Evolutionary conservation across 768 basidiomycete genomes (phyloP), one percentile per base, ranked within the genome.

Genomic region (Asterophora lycoperdoides): DNA sequence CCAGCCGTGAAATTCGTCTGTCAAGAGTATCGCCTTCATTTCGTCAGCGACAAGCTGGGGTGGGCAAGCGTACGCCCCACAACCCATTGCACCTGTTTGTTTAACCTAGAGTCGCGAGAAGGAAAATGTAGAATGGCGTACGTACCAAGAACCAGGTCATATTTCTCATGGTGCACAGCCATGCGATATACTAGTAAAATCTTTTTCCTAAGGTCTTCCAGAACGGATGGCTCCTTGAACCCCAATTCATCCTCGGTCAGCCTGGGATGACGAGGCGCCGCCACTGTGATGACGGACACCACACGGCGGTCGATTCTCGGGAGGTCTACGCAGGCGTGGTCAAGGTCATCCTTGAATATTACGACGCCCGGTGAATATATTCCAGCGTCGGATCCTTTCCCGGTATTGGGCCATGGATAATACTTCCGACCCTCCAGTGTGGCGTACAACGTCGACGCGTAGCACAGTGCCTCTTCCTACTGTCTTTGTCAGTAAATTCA

Each of bases 401-500:
- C 75, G 14, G 66, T 56, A 55, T 77, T 77, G 10, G 71, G 67
- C 75, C 75, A 76, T 8, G 75, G 75, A 46, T 76, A 76, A 50
- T 68, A 73, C 6, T 60, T 57, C 19, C n/a, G n/a, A n/a, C 56
- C 56, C 37, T 69, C 68, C 30, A 77, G 65, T 1, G 74, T 75
- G 10, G 50, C 48, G 52, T 70, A 77, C 5, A 77, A 62, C 4
- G 74, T 75, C 3, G 75, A 75, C 8, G 72, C 70, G 54, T 76
- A 77, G 52, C 75, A 77, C 0, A 77, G 63, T 0, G 74, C 72
- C 57, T 76, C 74, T 63, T 75, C 75, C 72, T 74, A 37, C 39
- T 5, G 30, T 15, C 4, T 7, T 19, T 11, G 8, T 28, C 29
- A n/a, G 13, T 15, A 10, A 28, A 1, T 1, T n/a, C 14, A 41